Conservation (phyloP, 23 red algal genomes). For the Gracilaria domingensis region DNA sequence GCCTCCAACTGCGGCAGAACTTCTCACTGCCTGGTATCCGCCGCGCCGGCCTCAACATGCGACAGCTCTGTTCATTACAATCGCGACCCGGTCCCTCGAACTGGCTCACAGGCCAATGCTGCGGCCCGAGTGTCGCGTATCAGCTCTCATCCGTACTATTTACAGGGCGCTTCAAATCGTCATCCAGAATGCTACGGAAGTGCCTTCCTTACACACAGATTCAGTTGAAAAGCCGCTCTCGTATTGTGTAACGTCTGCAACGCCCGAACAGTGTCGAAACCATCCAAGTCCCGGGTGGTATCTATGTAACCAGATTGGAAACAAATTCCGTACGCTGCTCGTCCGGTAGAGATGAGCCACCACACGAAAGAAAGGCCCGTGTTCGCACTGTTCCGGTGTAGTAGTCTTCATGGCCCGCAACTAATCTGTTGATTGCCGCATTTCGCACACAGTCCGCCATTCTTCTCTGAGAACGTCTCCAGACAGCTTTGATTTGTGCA, state of each 20-base stretch:
- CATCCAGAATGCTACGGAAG: too few relatives aligned
- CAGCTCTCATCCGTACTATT: too few relatives aligned
- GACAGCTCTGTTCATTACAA: background rate
- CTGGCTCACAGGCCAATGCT: background rate
- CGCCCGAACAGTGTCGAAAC: background rate
- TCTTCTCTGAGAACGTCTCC: background rate
- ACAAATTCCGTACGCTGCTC: too few relatives aligned
- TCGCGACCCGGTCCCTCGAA: background rate
- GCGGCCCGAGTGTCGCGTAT: too few relatives aligned
- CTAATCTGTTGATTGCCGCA: background rate
- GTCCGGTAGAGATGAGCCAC: background rate
- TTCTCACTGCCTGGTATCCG: too few relatives aligned
- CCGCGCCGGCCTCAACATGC: background rate
- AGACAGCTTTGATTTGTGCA: constrained; percentile 16
- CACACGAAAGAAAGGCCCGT: background rate
- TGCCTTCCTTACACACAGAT: background rate
- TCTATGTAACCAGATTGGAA: too few relatives aligned
- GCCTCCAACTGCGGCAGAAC: background rate
- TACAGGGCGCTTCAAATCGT: too few relatives aligned
- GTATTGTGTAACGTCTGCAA: background rate
- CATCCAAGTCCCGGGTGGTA: background rate
- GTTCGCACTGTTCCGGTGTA: background rate
- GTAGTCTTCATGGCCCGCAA: background rate
- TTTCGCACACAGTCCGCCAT: background rate
- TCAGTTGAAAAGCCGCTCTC: background rate